Evolutionary conservation across 2,329 filamentous ascomycete genomes (phyloP).

Genomic region (Zarea fungicola): DNA sequence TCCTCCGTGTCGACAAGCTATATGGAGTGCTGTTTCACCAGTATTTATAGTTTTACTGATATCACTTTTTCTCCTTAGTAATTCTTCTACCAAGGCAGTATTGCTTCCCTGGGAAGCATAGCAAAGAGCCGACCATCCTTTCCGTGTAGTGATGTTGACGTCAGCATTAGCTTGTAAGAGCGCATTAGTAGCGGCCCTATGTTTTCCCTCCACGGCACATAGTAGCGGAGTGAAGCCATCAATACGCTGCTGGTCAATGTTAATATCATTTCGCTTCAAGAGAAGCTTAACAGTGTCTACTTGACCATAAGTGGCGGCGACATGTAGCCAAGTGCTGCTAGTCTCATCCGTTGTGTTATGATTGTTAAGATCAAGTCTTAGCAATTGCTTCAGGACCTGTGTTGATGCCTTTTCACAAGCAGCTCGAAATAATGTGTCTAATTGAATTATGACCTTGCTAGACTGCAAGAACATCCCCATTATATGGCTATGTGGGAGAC

Average conservation of each 20-base stretch:
- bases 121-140: neutral
- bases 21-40: neutral
- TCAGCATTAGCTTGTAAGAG: neutral
- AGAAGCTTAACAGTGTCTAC: neutral
- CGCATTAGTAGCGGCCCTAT: neutral
- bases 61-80: neutral
- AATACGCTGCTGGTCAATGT: neutral
- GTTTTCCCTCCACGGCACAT: neutral
- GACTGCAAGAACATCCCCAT: neutral
- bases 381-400: neutral
- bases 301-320: neutral
- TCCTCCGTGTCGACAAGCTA: neutral
- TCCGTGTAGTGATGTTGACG: neutral
- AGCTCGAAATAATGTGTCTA: neutral
- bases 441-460: neutral
- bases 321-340: slow-evolving; percentile 1
- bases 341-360: too few species aligned
- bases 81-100: neutral
- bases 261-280: neutral
- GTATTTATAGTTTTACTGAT: neutral
- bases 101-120: neutral
- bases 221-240: neutral
- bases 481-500: neutral
- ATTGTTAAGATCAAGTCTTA: too few species aligned
- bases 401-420: neutral